These are phyloP conservation scores for Chytridium lagenaria DNA, from an alignment of 371 early-diverging fungal genomes.

Conservation along the genomic window DNA sequence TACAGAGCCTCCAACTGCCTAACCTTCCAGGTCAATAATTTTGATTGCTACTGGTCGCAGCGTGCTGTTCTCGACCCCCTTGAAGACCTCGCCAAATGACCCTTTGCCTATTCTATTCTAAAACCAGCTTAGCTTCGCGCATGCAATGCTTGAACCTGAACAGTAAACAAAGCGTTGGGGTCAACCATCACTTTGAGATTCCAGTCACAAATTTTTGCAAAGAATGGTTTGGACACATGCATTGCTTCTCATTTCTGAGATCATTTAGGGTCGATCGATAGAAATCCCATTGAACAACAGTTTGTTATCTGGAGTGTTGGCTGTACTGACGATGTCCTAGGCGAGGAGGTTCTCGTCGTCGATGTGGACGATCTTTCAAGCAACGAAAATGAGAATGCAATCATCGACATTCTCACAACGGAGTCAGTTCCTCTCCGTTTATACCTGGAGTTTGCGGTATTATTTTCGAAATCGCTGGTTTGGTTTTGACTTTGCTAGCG, in stretches of 20 bases:
- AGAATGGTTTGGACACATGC: background rate
- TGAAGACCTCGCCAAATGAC: constrained; percentile 52
- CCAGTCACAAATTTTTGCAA: background rate
- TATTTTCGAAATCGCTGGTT: constrained; percentile 11
- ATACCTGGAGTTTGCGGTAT: constrained; percentile 81
- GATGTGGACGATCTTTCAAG: constrained; percentile 74
- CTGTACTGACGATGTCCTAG: too few species aligned
- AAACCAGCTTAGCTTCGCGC: background rate
- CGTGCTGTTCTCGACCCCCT: constrained; percentile 45
- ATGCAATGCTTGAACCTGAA: constrained; percentile 2
- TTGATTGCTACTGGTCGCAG: constrained; percentile 57
- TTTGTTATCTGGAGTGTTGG: background rate
- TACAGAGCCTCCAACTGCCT: background rate
- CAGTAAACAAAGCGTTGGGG: background rate
- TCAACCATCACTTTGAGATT: background rate
- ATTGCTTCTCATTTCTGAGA: background rate
- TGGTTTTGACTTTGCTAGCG: constrained; percentile 50
- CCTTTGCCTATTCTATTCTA: constrained; percentile 48
- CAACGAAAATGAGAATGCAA: constrained; percentile 56
- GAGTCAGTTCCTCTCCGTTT: constrained; percentile 74
- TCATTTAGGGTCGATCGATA: constrained; percentile 44
- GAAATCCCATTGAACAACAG: constrained; percentile 78
- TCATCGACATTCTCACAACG: constrained; percentile 78
- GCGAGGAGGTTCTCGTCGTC: constrained; percentile 70
- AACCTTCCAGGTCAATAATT: constrained; percentile 59